Evolutionary conservation across 257 asterid species (phyloP), one percentile per base, ranked within the genome.

Genomic region (Ophiorrhiza pumila): DNA sequence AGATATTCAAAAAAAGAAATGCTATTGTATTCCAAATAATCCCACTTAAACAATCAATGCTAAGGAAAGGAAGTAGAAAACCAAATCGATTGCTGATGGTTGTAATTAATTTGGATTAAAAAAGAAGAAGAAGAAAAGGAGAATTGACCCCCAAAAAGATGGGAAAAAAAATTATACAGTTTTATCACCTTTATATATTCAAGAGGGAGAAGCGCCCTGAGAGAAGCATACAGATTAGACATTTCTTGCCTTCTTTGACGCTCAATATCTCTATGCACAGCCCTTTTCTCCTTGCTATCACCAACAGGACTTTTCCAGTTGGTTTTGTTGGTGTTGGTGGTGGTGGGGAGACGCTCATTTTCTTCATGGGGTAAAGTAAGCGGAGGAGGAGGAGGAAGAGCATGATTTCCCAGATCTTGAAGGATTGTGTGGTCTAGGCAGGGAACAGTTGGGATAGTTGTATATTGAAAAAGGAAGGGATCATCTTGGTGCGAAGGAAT

Each of bases 211-310:
- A 84, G 81, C 37, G 56, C 66, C 55, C 84, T 68, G 52, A 84
- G 79, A 55, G 88, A 81, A 53, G 76, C 69, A 53, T 61, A 73
- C 55, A 79, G 86, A n/a, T 53, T 71, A 50, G 81, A 68, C 86
- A 81, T 84, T 76, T 81, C 88, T n/a, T 81, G 78, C 84, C 88
- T 81, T 53, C 88, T 79, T 65, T 75, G 83, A 53, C 80, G 81
- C 61, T 84, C 88, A 2, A 75, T 55, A 27, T 84, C 83, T 64
- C 83, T 79, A 57, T 70, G 84, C 35, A 56, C 45, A 17, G 57
- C 47, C 63, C 70, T 81, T 76, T 53, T 81, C n/a, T 43, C 39
- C 56, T 71, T 70, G 32, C 10, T 15, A 23, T 47, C 73, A 56
- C 22, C 71, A 22, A 20, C 45, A 18, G 20, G 46, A 18, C 34